Evolutionary conservation across 805 yeast genomes (phyloP).

Genomic region (Ogataea paraovalis): DNA sequence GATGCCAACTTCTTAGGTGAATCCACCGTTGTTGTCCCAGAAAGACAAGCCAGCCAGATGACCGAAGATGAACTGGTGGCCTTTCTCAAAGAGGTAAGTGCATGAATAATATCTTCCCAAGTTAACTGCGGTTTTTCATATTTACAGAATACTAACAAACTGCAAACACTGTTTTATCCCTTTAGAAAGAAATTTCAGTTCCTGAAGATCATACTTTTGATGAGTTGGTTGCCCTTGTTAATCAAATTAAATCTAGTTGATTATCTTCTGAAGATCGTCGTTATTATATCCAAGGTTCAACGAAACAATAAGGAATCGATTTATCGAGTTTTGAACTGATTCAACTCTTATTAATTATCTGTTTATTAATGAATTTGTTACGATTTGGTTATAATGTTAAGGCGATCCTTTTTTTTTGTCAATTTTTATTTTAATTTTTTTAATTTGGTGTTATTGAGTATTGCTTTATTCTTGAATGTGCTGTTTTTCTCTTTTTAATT

Average conservation of each 20-base stretch:
- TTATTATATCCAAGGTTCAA: neutral
- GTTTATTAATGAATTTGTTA: neutral
- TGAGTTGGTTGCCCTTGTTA: conserved; percentile 45
- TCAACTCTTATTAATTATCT: neutral
- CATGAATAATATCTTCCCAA: no score
- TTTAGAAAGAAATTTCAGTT: conserved; percentile 43
- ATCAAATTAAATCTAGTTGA: conserved; percentile 33
- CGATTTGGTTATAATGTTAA: neutral
- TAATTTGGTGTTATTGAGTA: neutral
- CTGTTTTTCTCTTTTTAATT: neutral
- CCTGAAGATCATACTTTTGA: conserved; percentile 43
- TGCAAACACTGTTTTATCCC: conserved; percentile 1
- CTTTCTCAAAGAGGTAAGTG: conserved; percentile 39
- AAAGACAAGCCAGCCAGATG: conserved; percentile 25
- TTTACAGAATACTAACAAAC: conserved; percentile 7
- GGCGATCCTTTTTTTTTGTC: neutral
- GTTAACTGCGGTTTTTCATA: no score
- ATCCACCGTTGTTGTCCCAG: conserved; percentile 30
- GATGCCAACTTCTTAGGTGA: conserved; percentile 9
- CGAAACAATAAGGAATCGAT: neutral
- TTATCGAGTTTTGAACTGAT: neutral
- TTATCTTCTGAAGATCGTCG: conserved; percentile 1
- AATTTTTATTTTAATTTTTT: neutral
- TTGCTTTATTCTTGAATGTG: neutral
- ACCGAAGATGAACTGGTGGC: conserved; percentile 34